A percentile compares a stretch with the other conserved stretches of the same genome.
These are phyloP conservation scores for Pythium aquatile DNA, from an alignment of 352 stramenopile species.

Conservation along the genomic window DNA sequence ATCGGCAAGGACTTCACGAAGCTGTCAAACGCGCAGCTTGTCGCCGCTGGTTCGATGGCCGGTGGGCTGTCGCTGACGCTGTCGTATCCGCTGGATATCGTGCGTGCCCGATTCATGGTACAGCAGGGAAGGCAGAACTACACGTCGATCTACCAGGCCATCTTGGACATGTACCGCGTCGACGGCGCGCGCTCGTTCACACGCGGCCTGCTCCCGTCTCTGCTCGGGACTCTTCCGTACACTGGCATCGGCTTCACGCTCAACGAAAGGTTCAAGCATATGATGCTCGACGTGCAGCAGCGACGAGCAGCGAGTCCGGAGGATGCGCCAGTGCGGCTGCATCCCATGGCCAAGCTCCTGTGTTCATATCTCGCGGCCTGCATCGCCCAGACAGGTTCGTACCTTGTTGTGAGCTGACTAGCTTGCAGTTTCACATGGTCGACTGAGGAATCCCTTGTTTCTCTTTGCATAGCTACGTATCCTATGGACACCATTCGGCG, in stretches of 20 bases:
- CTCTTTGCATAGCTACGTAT: slow-evolving; percentile 57
- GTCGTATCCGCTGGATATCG: slow-evolving; percentile 81
- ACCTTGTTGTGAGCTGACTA: neutral
- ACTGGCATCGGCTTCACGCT: slow-evolving; percentile 84
- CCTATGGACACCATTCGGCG: slow-evolving; percentile 83
- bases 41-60: slow-evolving; percentile 68
- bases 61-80: slow-evolving; percentile 70
- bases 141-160: slow-evolving; percentile 62
- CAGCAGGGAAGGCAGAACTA: slow-evolving; percentile 82
- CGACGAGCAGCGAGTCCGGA: slow-evolving; percentile 24
- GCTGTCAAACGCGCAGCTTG: slow-evolving; percentile 74
- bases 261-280: slow-evolving; percentile 84
- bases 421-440: too few relatives aligned
- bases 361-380: slow-evolving; percentile 84
- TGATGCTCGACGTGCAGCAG: slow-evolving; percentile 30
- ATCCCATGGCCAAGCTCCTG: slow-evolving; percentile 78
- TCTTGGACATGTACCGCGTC: slow-evolving; percentile 74
- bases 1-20: slow-evolving; percentile 39
- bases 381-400: slow-evolving; percentile 80
- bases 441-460: neutral
- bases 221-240: slow-evolving; percentile 83
- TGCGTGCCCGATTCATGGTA: slow-evolving; percentile 84
- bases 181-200: slow-evolving; percentile 70
- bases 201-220: slow-evolving; percentile 66
- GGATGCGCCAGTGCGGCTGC: slow-evolving; percentile 36